A percentile compares a stretch with the other conserved stretches of the same genome.
Conservation (phyloP, 257 asterid genomes). For the Plantago major region DNA sequence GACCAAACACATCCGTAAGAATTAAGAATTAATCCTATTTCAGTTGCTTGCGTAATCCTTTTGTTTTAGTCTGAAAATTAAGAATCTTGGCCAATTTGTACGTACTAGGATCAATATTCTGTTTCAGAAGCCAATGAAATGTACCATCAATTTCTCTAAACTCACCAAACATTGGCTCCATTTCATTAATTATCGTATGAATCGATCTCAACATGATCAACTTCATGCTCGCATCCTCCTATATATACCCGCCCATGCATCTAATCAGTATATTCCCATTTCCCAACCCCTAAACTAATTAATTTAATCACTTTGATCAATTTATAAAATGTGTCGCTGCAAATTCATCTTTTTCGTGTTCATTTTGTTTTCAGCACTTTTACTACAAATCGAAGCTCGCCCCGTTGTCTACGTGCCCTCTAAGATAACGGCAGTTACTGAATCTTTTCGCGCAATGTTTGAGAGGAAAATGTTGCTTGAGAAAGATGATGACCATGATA, state of each 20-base stretch:
- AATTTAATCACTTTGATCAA: not conserved
- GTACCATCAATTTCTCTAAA: slow-evolving; percentile 17
- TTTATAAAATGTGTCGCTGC: slow-evolving; percentile 21
- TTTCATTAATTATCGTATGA: not conserved
- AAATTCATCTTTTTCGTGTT: slow-evolving; percentile 25
- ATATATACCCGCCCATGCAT: slow-evolving; percentile 24
- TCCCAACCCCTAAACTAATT: not conserved
- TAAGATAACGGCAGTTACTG: not conserved
- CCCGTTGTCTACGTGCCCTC: not conserved
- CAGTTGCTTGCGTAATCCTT: not conserved
- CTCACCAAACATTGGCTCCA: slow-evolving; percentile 21
- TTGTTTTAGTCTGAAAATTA: not conserved
- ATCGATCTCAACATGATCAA: not conserved
- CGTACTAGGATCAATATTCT: slow-evolving; percentile 17
- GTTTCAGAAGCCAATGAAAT: slow-evolving; percentile 15
- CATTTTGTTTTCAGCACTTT: slow-evolving; percentile 23
- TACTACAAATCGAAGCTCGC: slow-evolving; percentile 20
- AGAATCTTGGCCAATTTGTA: slow-evolving; percentile 19
- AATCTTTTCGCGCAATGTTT: slow-evolving; percentile 32
- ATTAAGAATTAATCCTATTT: slow-evolving; percentile 6
- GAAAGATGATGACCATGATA: slow-evolving; percentile 9
- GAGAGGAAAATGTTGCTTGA: slow-evolving; percentile 18
- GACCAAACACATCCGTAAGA: slow-evolving; percentile 30
- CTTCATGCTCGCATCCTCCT: slow-evolving; percentile 6
- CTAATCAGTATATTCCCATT: slow-evolving; percentile 2